phyloP scores from a whole-genome alignment of 2,329 filamentous ascomycete genomes.

The Verticillium tricorpus region DNA sequence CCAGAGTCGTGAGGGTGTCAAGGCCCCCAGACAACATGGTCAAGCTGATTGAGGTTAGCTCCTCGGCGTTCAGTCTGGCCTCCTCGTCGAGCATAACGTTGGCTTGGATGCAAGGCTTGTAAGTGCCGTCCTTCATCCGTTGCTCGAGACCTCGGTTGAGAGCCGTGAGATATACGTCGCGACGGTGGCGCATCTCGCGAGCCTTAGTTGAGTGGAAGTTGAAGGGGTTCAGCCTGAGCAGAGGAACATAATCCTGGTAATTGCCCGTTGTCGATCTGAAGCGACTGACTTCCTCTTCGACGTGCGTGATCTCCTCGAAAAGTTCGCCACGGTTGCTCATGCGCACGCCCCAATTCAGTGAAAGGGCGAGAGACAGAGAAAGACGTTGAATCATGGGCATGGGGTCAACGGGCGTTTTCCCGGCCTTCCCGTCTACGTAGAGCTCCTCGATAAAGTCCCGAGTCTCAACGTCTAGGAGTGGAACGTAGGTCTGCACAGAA shows the following conservation, averaged over 20 bases:
- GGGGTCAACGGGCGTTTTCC: constrained; percentile 52
- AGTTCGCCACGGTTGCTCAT: constrained; percentile 54
- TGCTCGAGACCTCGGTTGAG: constrained; percentile 56
- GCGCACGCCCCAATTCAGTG: constrained; percentile 62
- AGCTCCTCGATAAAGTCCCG: constrained; percentile 59
- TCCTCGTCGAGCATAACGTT: constrained; percentile 63
- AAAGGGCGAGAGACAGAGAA: constrained; percentile 56
- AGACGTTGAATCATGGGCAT: constrained; percentile 66
- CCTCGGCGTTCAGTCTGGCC: constrained; percentile 55
- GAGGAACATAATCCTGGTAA: constrained; percentile 56
- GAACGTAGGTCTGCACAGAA: constrained; percentile 57
- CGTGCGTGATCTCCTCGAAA: constrained; percentile 59
- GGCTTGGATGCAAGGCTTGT: constrained; percentile 62
- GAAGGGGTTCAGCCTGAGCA: constrained; percentile 57
- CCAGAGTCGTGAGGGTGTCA: constrained; percentile 61
- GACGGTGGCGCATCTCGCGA: constrained; percentile 52
- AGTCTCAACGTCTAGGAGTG: constrained; percentile 58
- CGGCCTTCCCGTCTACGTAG: constrained; percentile 50
- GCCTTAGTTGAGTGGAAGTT: constrained; percentile 54
- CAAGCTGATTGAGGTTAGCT: constrained; percentile 60
- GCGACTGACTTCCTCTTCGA: constrained; percentile 56
- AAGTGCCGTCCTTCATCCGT: constrained; percentile 54
- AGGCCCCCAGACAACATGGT: constrained; percentile 66
- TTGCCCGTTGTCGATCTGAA: constrained; percentile 58
- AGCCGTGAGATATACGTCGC: constrained; percentile 54